phyloP scores from a whole-genome alignment of 2,329 filamentous ascomycete species.

The Claviceps maximensis region DNA sequence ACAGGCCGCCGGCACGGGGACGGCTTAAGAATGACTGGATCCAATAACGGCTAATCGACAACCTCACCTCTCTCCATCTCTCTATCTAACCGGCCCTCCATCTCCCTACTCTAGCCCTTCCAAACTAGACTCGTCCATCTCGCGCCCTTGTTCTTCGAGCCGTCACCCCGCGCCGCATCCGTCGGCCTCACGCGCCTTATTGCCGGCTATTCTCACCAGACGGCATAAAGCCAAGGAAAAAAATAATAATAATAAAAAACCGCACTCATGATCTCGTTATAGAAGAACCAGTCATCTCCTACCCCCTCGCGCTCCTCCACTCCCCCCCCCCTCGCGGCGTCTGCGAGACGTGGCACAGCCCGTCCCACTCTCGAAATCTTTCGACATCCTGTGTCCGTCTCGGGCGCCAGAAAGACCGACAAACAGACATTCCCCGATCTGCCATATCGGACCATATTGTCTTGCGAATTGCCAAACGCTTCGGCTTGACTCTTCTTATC shows the following conservation, averaged over 20 bases:
- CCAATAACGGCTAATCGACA: not conserved
- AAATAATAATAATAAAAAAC: not conserved
- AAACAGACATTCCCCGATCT: not conserved
- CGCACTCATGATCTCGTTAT: conserved; percentile 23
- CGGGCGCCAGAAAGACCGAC: not conserved
- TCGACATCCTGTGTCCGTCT: not conserved
- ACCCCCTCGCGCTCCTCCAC: conserved; percentile 3
- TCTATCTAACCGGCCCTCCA: no score
- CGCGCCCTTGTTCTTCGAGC: not conserved
- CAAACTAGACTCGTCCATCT: not conserved
- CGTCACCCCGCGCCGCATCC: conserved; percentile 1
- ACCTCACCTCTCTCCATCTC: not conserved
- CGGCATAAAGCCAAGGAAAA: not conserved
- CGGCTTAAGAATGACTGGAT: no score
- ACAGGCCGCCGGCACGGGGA: no score
- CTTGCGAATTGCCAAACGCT: not conserved
- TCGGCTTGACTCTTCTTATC: not conserved
- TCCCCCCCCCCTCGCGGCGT: conserved; percentile 8
- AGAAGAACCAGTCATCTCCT: conserved; percentile 15
- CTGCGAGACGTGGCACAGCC: conserved; percentile 1
- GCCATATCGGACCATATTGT: not conserved
- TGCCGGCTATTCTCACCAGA: not conserved
- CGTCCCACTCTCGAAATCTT: not conserved
- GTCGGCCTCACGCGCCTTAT: not conserved
- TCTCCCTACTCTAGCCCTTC: no score